Evolutionary conservation across 1,284 basidiomycete species (phyloP).

Genomic region (Coriolopsis trogii): DNA sequence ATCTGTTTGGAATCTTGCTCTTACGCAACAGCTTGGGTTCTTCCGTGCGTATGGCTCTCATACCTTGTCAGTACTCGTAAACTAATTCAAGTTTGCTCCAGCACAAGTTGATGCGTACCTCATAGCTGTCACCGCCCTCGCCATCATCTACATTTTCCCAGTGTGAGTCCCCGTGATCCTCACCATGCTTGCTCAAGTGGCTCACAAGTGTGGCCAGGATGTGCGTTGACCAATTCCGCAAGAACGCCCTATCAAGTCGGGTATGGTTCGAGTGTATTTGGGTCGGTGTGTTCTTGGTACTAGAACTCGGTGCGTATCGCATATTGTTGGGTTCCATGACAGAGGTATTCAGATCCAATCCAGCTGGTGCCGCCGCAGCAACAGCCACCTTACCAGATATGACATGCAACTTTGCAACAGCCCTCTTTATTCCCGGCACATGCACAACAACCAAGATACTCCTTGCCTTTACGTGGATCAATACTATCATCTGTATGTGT

Average conservation of each 20-base stretch:
- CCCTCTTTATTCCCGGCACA: conserved; percentile 27
- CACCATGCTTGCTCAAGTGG: neutral
- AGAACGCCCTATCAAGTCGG: conserved; percentile 52
- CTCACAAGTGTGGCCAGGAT: conserved; percentile 43
- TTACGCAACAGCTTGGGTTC: conserved; percentile 40
- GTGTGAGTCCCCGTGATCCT: conserved; percentile 46
- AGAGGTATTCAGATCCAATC: conserved; percentile 37
- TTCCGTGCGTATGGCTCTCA: conserved; percentile 38
- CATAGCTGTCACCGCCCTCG: conserved; percentile 61
- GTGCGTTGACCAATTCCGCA: conserved; percentile 59
- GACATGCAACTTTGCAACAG: conserved; percentile 36
- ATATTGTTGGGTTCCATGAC: neutral
- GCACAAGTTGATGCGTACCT: conserved; percentile 62
- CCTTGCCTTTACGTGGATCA: conserved; percentile 67
- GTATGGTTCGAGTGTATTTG: conserved; percentile 77
- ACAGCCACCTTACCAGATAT: conserved; percentile 40
- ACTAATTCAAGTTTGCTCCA: too few species aligned
- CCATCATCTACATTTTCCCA: conserved; percentile 58
- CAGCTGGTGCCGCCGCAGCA: conserved; percentile 52
- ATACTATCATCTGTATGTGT: conserved; percentile 48
- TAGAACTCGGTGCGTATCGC: conserved; percentile 59
- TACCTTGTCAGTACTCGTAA: too few species aligned
- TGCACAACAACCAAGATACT: conserved; percentile 64
- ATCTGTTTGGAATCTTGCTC: conserved; percentile 69
- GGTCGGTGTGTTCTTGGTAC: conserved; percentile 57